A percentile compares a stretch with the other conserved stretches of the same genome.
Evolutionary conservation across 1,284 basidiomycete genomes (phyloP).

Genomic region (Boletus mariae): DNA sequence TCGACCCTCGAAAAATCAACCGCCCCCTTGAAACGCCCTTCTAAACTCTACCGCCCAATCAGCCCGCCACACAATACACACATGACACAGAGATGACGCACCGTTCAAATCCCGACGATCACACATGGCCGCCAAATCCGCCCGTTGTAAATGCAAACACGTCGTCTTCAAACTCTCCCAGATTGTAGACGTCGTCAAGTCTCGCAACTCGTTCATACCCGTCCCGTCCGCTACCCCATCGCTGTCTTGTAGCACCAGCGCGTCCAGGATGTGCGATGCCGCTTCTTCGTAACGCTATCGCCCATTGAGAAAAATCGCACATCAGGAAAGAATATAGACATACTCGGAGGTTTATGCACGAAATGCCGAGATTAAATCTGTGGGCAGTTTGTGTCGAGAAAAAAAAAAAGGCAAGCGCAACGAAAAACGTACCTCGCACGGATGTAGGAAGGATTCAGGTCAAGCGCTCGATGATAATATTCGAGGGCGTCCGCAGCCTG

Average conservation of each 20-base stretch:
- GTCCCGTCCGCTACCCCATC: conserved; percentile 57
- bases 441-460: conserved; percentile 90
- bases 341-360: conserved; percentile 82
- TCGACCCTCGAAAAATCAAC: not conserved
- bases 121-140: conserved; percentile 71
- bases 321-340: conserved; percentile 23
- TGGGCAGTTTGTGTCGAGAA: not conserved
- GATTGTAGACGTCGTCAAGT: conserved; percentile 70
- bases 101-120: conserved; percentile 71
- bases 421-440: conserved; percentile 65
- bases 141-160: conserved; percentile 71
- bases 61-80: not conserved
- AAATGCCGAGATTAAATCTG: conserved; percentile 90
- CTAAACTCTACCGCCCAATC: conserved; percentile 15
- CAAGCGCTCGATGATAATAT: conserved; percentile 88
- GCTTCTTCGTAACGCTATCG: conserved; percentile 76
- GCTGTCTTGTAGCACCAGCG: conserved; percentile 80
- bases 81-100: conserved; percentile 26
- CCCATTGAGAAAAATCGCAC: not conserved
- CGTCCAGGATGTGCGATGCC: conserved; percentile 81
- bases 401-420: conserved; percentile 13
- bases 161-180: conserved; percentile 85
- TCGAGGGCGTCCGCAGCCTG: conserved; percentile 78
- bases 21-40: conserved; percentile 5
- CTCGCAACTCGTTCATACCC: conserved; percentile 52